Percentiles rank a stretch among this genome's conserved stretches.
Evolutionary conservation across 75 land plant species (phyloP).

Genomic region (Selaginella moellendorffii): DNA sequence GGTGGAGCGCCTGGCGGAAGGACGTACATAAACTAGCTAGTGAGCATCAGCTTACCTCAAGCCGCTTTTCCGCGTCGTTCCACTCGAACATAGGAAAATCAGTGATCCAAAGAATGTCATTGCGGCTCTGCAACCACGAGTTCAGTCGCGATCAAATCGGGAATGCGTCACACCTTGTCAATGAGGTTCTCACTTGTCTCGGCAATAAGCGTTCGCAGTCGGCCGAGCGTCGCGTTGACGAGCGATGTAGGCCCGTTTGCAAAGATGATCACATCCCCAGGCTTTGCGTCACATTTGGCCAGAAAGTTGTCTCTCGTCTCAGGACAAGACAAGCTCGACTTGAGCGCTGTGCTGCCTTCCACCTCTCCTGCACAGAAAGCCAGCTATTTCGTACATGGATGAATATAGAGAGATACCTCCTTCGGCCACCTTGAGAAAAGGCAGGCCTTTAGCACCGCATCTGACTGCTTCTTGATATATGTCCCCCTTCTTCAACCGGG

Average conservation of each 20-base stretch:
- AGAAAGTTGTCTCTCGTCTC: slow-evolving; percentile 34
- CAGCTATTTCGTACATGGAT: not conserved
- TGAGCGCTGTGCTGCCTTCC: slow-evolving; percentile 72
- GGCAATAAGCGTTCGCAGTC: slow-evolving; percentile 55
- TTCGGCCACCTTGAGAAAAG: slow-evolving; percentile 57
- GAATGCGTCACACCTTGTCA: slow-evolving; percentile 39
- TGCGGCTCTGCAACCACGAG: slow-evolving; percentile 31
- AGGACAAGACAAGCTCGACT: slow-evolving; percentile 32
- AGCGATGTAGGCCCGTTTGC: slow-evolving; percentile 48
- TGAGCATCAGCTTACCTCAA: slow-evolving; percentile 49
- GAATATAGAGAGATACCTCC: slow-evolving; percentile 32
- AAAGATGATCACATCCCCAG: slow-evolving; percentile 80
- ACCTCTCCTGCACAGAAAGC: slow-evolving; percentile 33
- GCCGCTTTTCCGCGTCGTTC: slow-evolving; percentile 59
- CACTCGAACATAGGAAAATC: slow-evolving; percentile 99
- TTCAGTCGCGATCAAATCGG: not conserved
- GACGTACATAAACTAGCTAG: not conserved
- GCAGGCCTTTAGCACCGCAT: slow-evolving; percentile 87
- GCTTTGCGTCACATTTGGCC: slow-evolving; percentile 35
- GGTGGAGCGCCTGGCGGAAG: slow-evolving; percentile 65
- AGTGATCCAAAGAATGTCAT: slow-evolving; percentile 85
- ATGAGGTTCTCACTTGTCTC: slow-evolving; percentile 49
- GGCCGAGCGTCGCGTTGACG: slow-evolving; percentile 72
- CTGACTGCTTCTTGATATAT: slow-evolving; percentile 67
- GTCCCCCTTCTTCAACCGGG: slow-evolving; percentile 82